Evolutionary conservation across 2,329 filamentous ascomycete species (phyloP).

Genomic region (Penicillium fuscoglaucum): DNA sequence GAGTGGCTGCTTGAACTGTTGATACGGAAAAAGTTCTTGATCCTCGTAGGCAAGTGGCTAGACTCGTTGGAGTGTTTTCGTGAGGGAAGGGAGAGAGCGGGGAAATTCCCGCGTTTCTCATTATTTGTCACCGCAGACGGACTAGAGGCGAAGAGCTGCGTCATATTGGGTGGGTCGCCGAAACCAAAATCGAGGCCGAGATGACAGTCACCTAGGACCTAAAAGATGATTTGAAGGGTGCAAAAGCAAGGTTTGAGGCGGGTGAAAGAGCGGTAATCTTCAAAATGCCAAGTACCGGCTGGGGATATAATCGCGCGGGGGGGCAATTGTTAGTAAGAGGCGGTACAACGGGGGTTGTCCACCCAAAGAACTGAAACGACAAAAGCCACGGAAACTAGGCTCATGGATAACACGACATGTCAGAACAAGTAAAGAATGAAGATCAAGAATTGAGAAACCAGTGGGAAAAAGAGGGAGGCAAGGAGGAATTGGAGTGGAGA

Average conservation of each 20-base stretch:
- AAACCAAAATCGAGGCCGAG: background rate
- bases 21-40: slow-evolving; percentile 71
- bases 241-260: slow-evolving; percentile 11
- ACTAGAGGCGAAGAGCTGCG: slow-evolving; percentile 45
- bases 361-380: slow-evolving; percentile 26
- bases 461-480: slow-evolving; percentile 15
- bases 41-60: slow-evolving; percentile 60
- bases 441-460: slow-evolving; percentile 2
- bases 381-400: slow-evolving; percentile 17
- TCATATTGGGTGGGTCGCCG: slow-evolving; percentile 35
- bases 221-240: slow-evolving; percentile 9
- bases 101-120: slow-evolving; percentile 50
- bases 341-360: slow-evolving; percentile 21
- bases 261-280: slow-evolving; percentile 12
- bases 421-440: slow-evolving; percentile 4
- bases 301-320: slow-evolving; percentile 21
- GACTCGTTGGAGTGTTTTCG: slow-evolving; percentile 47
- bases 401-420: slow-evolving; percentile 24
- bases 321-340: slow-evolving; percentile 12
- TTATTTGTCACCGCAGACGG: slow-evolving; percentile 42
- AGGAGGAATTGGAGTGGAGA: slow-evolving; percentile 24
- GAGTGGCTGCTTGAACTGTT: slow-evolving; percentile 54
- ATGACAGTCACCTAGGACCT: slow-evolving; percentile 1
- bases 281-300: slow-evolving; percentile 18
- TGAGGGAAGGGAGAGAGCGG: slow-evolving; percentile 46